phyloP scores from a whole-genome alignment of 2,329 filamentous ascomycete species.

The Alternaria sp. region DNA sequence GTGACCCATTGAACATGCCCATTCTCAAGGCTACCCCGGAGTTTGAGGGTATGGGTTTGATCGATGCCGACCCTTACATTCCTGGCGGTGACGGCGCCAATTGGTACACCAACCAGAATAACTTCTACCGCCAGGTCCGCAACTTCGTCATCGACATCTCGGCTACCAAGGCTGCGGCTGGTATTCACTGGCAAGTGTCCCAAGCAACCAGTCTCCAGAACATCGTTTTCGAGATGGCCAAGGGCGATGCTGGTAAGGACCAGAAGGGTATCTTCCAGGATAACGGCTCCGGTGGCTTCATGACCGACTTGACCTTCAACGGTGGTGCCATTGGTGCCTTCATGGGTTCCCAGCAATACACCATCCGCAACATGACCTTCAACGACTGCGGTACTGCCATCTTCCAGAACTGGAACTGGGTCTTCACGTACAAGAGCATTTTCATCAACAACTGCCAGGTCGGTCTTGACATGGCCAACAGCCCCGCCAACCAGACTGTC shows the following conservation, averaged over 20 bases:
- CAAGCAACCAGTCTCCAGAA: slow-evolving; percentile 72
- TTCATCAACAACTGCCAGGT: slow-evolving; percentile 58
- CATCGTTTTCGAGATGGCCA: slow-evolving; percentile 65
- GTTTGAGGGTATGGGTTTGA: slow-evolving; percentile 86
- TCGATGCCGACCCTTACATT: slow-evolving; percentile 87
- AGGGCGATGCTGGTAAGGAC: slow-evolving; percentile 55
- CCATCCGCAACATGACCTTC: slow-evolving; percentile 61
- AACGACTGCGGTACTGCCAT: slow-evolving; percentile 60
- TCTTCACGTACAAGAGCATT: slow-evolving; percentile 59
- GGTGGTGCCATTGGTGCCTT: slow-evolving; percentile 68
- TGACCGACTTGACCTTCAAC: slow-evolving; percentile 67
- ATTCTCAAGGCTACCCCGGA: slow-evolving; percentile 69
- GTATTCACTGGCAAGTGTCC: slow-evolving; percentile 73
- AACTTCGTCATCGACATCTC: slow-evolving; percentile 63
- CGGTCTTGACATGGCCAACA: slow-evolving; percentile 61
- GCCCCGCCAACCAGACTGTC: slow-evolving; percentile 74
- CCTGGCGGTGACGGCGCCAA: slow-evolving; percentile 63
- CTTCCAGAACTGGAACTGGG: slow-evolving; percentile 65
- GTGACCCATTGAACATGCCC: slow-evolving; percentile 76
- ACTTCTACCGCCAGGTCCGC: slow-evolving; percentile 64
- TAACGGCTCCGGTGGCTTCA: slow-evolving; percentile 67
- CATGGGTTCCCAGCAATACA: slow-evolving; percentile 71
- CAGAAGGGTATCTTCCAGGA: slow-evolving; percentile 70
- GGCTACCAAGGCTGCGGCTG: slow-evolving; percentile 52
- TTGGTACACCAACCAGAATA: slow-evolving; percentile 64